Evolutionary conservation across 768 basidiomycete species (phyloP).

Genomic region (Aureoboletus auriporus): DNA sequence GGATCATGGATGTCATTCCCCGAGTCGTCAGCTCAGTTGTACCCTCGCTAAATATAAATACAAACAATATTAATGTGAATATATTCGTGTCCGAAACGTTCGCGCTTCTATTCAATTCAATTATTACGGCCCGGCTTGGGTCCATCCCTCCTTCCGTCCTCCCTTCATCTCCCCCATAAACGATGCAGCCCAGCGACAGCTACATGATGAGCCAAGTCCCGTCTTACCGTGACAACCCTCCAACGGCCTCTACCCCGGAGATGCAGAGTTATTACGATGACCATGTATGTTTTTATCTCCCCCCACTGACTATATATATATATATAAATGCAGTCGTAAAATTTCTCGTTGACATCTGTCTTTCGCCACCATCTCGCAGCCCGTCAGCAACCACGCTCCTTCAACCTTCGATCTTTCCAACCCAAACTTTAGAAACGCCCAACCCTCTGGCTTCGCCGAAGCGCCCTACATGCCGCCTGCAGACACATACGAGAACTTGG

Average conservation of each 20-base stretch:
- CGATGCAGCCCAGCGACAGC: conserved; percentile 21
- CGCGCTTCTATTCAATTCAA: no score
- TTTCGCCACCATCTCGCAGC: conserved; percentile 24
- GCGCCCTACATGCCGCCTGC: conserved; percentile 19
- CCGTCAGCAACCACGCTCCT: conserved; percentile 34
- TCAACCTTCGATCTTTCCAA: conserved; percentile 23
- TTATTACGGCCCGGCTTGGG: no score
- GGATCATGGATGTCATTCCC: no score
- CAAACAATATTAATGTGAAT: no score
- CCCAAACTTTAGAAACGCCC: conserved; percentile 21
- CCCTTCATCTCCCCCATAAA: not conserved
- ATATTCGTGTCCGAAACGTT: no score
- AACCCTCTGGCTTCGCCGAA: conserved; percentile 23
- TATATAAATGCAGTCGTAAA: conserved; percentile 2
- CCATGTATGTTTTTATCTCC: conserved; percentile 8
- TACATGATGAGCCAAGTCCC: conserved; percentile 27
- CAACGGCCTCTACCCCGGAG: conserved; percentile 16
- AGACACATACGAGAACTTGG: conserved; percentile 32
- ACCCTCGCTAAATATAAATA: no score
- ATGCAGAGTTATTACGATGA: conserved; percentile 30
- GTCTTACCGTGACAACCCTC: conserved; percentile 19
- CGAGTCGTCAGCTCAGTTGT: no score
- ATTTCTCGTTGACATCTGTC: not conserved
- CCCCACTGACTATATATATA: conserved; percentile 1
- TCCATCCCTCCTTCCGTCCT: no score